Conservation (phyloP, 805 yeast genomes). For the Sugiyamaella floridensis region DNA sequence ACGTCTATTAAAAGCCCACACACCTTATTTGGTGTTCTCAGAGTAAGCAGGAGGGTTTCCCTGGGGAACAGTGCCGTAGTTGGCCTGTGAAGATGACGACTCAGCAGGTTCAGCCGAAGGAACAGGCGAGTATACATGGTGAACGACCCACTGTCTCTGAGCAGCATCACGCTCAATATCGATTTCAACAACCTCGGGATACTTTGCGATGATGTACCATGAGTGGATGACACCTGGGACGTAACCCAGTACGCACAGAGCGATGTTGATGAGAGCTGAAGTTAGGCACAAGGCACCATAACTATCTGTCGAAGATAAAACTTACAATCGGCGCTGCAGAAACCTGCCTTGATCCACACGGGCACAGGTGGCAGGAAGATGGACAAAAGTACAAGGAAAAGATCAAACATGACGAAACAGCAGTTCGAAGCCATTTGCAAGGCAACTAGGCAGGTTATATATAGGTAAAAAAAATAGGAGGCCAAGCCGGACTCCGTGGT, state of each 20-base stretch:
- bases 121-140: background rate
- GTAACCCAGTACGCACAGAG: slow-evolving; percentile 62
- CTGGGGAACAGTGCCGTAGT: slow-evolving; percentile 3
- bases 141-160: slow-evolving; percentile 2
- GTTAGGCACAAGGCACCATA: too few species aligned
- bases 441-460: too few species aligned
- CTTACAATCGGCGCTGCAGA: slow-evolving; percentile 57
- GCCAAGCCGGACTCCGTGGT: too few species aligned
- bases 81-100: slow-evolving; percentile 1
- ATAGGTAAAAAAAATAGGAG: too few species aligned
- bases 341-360: slow-evolving; percentile 64
- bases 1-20: background rate
- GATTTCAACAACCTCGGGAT: slow-evolving; percentile 41
- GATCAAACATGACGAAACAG: slow-evolving; percentile 41
- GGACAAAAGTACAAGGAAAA: slow-evolving; percentile 61
- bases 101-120: slow-evolving; percentile 6
- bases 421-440: slow-evolving; percentile 9
- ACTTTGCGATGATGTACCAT: slow-evolving; percentile 69
- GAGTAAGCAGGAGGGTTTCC: slow-evolving; percentile 11
- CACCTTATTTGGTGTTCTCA: slow-evolving; percentile 1
- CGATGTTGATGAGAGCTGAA: slow-evolving; percentile 51
- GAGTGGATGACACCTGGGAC: slow-evolving; percentile 73
- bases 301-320: background rate
- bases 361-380: slow-evolving; percentile 74
- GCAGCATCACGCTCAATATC: slow-evolving; percentile 17